A percentile compares a stretch with the other conserved stretches of the same genome.
Conservation (phyloP, 1,139 yeast species). For the Kurtzmaniella quercitrusa region DNA sequence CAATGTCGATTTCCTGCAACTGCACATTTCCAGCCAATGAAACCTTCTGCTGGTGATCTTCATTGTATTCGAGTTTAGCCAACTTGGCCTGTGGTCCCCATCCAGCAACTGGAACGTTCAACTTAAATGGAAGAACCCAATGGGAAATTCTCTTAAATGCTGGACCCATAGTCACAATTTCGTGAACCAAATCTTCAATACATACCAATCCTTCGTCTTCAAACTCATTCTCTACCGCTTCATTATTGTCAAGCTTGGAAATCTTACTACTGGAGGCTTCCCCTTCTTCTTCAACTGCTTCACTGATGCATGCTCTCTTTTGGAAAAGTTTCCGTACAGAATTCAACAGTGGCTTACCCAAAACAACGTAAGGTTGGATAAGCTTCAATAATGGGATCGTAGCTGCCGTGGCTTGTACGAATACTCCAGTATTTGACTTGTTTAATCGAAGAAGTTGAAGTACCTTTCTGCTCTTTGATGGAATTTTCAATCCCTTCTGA, state of each 20-base stretch:
- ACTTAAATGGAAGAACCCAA: slow-evolving; percentile 66
- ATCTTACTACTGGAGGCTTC: slow-evolving; percentile 16
- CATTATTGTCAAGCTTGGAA: slow-evolving; percentile 63
- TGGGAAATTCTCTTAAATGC: slow-evolving; percentile 53
- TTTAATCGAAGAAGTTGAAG: slow-evolving; percentile 55
- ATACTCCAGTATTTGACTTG: slow-evolving; percentile 63
- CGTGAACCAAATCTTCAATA: slow-evolving; percentile 75
- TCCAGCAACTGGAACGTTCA: slow-evolving; percentile 68
- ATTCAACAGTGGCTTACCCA: slow-evolving; percentile 67
- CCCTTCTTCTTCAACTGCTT: slow-evolving; percentile 25
- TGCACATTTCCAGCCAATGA: slow-evolving; percentile 64
- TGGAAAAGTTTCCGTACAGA: slow-evolving; percentile 71
- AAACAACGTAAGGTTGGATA: slow-evolving; percentile 66
- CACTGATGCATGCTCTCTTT: slow-evolving; percentile 62
- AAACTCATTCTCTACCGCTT: slow-evolving; percentile 65
- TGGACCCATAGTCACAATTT: slow-evolving; percentile 58
- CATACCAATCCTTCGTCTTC: slow-evolving; percentile 71
- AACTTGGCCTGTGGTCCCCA: slow-evolving; percentile 62
- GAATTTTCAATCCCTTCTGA: slow-evolving; percentile 57
- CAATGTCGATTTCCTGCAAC: slow-evolving; percentile 66
- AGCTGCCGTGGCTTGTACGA: slow-evolving; percentile 55
- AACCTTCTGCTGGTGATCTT: slow-evolving; percentile 41
- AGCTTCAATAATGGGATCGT: slow-evolving; percentile 59
- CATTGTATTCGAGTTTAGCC: slow-evolving; percentile 43
- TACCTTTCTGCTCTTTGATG: slow-evolving; percentile 59